Conservation (phyloP, 148 eudicot species). For the Dysphania ambrosioides region DNA sequence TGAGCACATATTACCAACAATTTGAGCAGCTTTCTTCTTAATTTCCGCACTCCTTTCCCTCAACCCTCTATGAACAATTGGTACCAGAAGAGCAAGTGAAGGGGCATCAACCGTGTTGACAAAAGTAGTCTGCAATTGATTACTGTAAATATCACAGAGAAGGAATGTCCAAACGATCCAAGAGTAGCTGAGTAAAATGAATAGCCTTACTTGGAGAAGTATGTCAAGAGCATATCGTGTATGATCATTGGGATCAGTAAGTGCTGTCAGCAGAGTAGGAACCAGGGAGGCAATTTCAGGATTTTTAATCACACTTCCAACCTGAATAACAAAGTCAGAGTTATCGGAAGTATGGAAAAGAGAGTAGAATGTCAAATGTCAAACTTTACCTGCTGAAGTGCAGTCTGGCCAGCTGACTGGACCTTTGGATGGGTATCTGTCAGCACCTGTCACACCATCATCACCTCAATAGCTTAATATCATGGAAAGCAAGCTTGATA, state of each 20-base stretch:
- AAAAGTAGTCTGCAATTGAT: conserved; percentile 77
- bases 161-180: background rate
- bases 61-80: conserved; percentile 88
- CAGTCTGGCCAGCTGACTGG: conserved; percentile 93
- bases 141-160: conserved; percentile 17
- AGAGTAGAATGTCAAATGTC: background rate
- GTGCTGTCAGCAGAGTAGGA: conserved; percentile 78
- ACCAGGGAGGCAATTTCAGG: conserved; percentile 93
- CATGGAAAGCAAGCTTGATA: conserved; percentile 3
- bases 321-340: conserved; percentile 40
- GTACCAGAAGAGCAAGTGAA: conserved; percentile 94
- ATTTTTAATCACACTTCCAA: conserved; percentile 94
- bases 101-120: conserved; percentile 92
- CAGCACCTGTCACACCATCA: conserved; percentile 53
- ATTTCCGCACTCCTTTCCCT: conserved; percentile 93
- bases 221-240: conserved; percentile 86
- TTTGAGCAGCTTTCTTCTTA: conserved; percentile 97
- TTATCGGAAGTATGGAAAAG: background rate
- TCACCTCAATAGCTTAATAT: conserved; percentile 13
- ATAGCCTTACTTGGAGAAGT: conserved; percentile 80
- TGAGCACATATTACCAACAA: conserved; percentile 98
- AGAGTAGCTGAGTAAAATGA: background rate
- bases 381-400: conserved; percentile 76
- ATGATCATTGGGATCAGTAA: conserved; percentile 83
- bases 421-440: conserved; percentile 99